Percentiles rank a stretch among this genome's conserved stretches.
These are phyloP conservation scores for Aspergillus costaricaensis DNA, from an alignment of 2,329 filamentous ascomycete genomes.

Conservation along the genomic window DNA sequence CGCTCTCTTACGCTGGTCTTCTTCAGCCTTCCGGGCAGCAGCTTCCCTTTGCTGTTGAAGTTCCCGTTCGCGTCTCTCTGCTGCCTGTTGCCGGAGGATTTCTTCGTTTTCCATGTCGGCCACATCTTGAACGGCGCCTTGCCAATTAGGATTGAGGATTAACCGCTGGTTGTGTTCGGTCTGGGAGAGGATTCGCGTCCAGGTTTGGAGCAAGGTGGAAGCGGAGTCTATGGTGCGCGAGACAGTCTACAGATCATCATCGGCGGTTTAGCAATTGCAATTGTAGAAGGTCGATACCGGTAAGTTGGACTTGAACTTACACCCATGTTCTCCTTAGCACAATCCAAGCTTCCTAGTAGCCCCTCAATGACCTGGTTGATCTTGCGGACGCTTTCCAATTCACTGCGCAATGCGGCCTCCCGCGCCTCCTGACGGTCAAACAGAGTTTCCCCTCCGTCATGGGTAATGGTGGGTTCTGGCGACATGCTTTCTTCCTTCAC, in stretches of 20 bases:
- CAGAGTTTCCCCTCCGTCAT: constrained; percentile 53
- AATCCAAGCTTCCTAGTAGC: constrained; percentile 48
- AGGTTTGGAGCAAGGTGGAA: constrained; percentile 86
- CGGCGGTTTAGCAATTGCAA: constrained; percentile 3
- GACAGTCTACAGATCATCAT: constrained; percentile 64
- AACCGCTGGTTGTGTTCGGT: constrained; percentile 96
- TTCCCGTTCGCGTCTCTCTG: constrained; percentile 73
- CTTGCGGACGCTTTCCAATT: constrained; percentile 78
- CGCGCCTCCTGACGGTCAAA: constrained; percentile 68
- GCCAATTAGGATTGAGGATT: constrained; percentile 84
- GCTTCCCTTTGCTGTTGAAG: constrained; percentile 77
- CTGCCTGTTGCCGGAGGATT: constrained; percentile 70
- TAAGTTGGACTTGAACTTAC: constrained; percentile 30
- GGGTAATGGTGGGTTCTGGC: constrained; percentile 32
- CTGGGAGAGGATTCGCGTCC: constrained; percentile 93
- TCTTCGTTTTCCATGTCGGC: constrained; percentile 84
- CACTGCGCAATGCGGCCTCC: constrained; percentile 72
- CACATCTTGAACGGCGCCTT: constrained; percentile 83
- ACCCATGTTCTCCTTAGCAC: constrained; percentile 53
- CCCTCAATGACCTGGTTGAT: constrained; percentile 85
- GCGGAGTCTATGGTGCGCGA: constrained; percentile 82
- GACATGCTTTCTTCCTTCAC: constrained; percentile 42
- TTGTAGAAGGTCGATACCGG: not conserved
- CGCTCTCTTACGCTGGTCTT: constrained; percentile 46
- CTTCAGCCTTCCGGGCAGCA: constrained; percentile 56